Evolutionary conservation across 2,329 filamentous ascomycete genomes (phyloP).

Genomic region (Colletotrichum lini): DNA sequence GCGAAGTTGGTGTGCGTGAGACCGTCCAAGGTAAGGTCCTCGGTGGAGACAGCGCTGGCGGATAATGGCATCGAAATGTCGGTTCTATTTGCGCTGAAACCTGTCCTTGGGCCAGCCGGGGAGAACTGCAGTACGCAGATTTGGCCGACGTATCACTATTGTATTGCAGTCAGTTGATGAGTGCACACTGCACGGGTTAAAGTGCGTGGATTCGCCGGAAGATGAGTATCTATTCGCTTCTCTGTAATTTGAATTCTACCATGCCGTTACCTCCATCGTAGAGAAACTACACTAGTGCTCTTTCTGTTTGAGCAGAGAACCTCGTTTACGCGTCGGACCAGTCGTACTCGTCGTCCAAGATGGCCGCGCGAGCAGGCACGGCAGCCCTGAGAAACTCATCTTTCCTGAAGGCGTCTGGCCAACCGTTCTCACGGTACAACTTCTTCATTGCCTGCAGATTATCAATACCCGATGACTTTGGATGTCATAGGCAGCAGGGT

Average conservation of each 20-base stretch:
- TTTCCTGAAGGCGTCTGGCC: conserved; percentile 20
- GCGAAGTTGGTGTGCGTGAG: conserved; percentile 51
- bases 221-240: too few relatives aligned
- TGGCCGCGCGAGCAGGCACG: conserved; percentile 8
- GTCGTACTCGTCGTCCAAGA: conserved; percentile 24
- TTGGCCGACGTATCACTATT: conserved; percentile 47
- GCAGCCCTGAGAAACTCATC: conserved; percentile 28
- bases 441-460: conserved; percentile 8
- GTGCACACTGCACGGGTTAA: too few relatives aligned
- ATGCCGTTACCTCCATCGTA: too few relatives aligned
- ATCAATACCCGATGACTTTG: conserved; percentile 4
- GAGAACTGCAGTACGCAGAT: conserved; percentile 47
- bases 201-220: too few relatives aligned
- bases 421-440: conserved; percentile 23
- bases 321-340: conserved; percentile 13
- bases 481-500: not conserved
- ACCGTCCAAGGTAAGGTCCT: conserved; percentile 43
- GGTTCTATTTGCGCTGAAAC: conserved; percentile 15
- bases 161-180: conserved; percentile 37
- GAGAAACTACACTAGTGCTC: too few relatives aligned
- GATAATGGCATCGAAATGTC: conserved; percentile 11
- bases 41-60: conserved; percentile 13
- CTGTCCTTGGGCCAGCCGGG: conserved; percentile 41
- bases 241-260: too few relatives aligned
- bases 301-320: too few relatives aligned